phyloP scores from a whole-genome alignment of 1,139 yeast species.

The Taphrina confusa region DNA sequence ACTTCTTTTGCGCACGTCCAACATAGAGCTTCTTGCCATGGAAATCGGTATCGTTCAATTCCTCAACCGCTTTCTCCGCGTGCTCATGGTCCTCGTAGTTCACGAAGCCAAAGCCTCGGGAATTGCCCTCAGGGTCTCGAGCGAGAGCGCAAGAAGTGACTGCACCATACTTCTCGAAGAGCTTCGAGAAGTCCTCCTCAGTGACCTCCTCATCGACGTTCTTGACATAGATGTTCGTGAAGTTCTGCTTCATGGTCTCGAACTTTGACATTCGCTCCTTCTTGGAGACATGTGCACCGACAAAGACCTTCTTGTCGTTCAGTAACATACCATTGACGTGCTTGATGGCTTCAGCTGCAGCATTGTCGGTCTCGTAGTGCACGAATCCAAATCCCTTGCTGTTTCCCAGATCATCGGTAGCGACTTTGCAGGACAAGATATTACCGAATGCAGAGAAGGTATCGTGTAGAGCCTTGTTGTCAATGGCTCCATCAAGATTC shows the following conservation, averaged over 20 bases:
- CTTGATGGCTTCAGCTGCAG: conserved; percentile 94
- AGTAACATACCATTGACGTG: conserved; percentile 98
- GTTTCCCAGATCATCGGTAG: conserved; percentile 87
- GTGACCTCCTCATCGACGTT: conserved; percentile 73
- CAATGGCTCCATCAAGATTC: conserved; percentile 97
- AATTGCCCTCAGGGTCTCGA: conserved; percentile 81
- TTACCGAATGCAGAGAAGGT: conserved; percentile 96
- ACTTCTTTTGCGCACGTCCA: conserved; percentile 99
- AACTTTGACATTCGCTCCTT: conserved; percentile 94
- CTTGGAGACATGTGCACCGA: conserved; percentile 90
- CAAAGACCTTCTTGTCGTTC: conserved; percentile 94
- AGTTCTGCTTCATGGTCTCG: conserved; percentile 88
- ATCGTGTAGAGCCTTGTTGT: conserved; percentile 97
- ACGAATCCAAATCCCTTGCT: conserved; percentile 98
- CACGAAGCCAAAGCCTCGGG: conserved; percentile 95
- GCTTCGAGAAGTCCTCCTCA: conserved; percentile 65
- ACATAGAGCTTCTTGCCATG: conserved; percentile 86
- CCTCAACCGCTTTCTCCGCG: conserved; percentile 91
- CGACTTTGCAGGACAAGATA: conserved; percentile 95
- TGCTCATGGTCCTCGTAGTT: conserved; percentile 84
- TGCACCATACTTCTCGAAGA: conserved; percentile 73
- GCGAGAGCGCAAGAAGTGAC: conserved; percentile 85
- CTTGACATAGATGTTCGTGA: conserved; percentile 93
- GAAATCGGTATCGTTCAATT: conserved; percentile 81
- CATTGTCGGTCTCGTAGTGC: conserved; percentile 90